Percentiles rank a stretch among this genome's conserved stretches.
These are phyloP conservation scores for Trypanosoma grayi DNA, from an alignment of 208 protist species.

Conservation along the genomic window DNA sequence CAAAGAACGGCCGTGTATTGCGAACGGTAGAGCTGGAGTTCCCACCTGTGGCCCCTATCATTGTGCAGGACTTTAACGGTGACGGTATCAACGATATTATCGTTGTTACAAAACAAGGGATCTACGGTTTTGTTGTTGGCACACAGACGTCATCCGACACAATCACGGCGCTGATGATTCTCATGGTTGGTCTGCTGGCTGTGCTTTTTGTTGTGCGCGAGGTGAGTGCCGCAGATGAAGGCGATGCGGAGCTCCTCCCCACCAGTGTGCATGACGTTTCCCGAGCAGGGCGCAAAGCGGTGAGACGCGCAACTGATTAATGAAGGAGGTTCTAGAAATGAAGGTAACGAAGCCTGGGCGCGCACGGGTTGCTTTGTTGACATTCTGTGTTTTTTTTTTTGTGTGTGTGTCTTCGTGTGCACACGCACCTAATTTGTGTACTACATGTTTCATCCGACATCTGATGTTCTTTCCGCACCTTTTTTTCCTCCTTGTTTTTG, in stretches of 20 bases:
- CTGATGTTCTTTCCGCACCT: slow-evolving; percentile 7
- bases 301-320: slow-evolving; percentile 29
- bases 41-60: slow-evolving; percentile 62
- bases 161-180: slow-evolving; percentile 64
- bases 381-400: slow-evolving; percentile 1
- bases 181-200: slow-evolving; percentile 67
- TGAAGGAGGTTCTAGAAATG: neutral
- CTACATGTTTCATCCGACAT: neutral
- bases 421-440: no score
- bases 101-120: slow-evolving; percentile 49
- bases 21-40: slow-evolving; percentile 46
- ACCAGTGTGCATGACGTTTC: slow-evolving; percentile 22
- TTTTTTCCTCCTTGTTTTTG: slow-evolving; percentile 17
- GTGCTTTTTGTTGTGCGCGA: slow-evolving; percentile 68
- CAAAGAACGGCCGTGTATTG: slow-evolving; percentile 60
- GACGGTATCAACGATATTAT: slow-evolving; percentile 89
- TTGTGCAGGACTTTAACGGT: slow-evolving; percentile 86
- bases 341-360: neutral
- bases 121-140: slow-evolving; percentile 72
- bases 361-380: neutral
- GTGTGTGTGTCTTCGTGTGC: no score
- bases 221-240: slow-evolving; percentile 29
- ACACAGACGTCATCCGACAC: slow-evolving; percentile 68
- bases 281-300: neutral
- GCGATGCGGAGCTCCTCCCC: slow-evolving; percentile 35